Evolutionary conservation across 352 stramenopile genomes (phyloP).

Genomic region (Globisporangium parvum): DNA sequence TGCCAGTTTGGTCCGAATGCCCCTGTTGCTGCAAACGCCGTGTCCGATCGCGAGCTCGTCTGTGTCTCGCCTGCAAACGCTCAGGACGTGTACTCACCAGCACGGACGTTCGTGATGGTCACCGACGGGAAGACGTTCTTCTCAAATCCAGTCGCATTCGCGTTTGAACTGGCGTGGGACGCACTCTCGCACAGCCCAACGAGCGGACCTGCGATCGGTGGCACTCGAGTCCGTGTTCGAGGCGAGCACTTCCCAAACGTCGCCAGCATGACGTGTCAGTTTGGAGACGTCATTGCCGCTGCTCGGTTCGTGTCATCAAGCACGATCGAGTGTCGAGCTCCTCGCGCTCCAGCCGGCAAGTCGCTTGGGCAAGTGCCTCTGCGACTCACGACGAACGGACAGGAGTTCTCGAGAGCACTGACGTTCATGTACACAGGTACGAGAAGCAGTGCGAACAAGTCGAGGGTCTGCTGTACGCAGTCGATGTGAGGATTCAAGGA

Average conservation of each 20-base stretch:
- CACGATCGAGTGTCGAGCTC: conserved; percentile 20
- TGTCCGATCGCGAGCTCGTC: conserved; percentile 30
- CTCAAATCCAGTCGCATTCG: conserved; percentile 51
- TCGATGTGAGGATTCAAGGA: background rate
- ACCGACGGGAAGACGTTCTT: conserved; percentile 45
- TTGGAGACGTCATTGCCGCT: conserved; percentile 17
- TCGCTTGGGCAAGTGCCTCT: conserved; percentile 19
- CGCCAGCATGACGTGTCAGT: conserved; percentile 25
- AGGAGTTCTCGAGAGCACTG: conserved; percentile 40
- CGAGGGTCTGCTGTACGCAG: no score
- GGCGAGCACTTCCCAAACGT: conserved; percentile 26
- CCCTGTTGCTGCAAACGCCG: conserved; percentile 21
- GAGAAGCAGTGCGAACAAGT: background rate
- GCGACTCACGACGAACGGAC: conserved; percentile 43
- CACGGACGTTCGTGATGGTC: conserved; percentile 41
- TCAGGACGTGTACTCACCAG: conserved; percentile 12
- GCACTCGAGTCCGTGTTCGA: conserved; percentile 27
- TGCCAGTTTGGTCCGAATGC: conserved; percentile 53
- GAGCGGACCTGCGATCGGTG: conserved; percentile 25
- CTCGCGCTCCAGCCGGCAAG: background rate
- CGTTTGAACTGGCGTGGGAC: conserved; percentile 39
- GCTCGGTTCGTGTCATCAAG: conserved; percentile 23
- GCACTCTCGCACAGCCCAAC: conserved; percentile 19
- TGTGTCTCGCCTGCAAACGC: conserved; percentile 35
- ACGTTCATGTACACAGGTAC: conserved; percentile 49